These are phyloP conservation scores for Penicillium maclennaniae DNA, from an alignment of 495 filamentous ascomycete species.

Conservation along the genomic window DNA sequence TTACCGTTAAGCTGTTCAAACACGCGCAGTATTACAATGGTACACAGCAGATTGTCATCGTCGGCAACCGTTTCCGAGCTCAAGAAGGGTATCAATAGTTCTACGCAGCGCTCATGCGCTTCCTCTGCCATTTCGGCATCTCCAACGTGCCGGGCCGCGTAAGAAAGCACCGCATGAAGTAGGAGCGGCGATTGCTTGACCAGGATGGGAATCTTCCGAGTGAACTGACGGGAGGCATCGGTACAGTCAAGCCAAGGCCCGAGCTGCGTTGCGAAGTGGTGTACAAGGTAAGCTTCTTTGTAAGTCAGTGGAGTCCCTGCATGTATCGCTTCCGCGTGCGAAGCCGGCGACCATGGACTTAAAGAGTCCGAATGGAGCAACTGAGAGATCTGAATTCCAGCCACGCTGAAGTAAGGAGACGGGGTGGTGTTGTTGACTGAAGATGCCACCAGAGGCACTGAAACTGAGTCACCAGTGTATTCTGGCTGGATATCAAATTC, in stretches of 20 bases:
- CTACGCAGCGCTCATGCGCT: conserved; percentile 11
- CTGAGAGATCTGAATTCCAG: conserved; percentile 3
- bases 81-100: conserved; percentile 11
- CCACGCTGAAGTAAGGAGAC: conserved; percentile 5
- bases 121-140: conserved; percentile 11
- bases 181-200: conserved; percentile 9
- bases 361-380: conserved; percentile 1
- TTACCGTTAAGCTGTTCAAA: conserved; percentile 14
- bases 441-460: conserved; percentile 4
- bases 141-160: conserved; percentile 9
- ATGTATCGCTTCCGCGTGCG: neutral
- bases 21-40: conserved; percentile 13
- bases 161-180: conserved; percentile 11
- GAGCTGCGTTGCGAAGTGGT: conserved; percentile 11
- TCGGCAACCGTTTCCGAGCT: conserved; percentile 7
- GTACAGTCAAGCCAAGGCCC: conserved; percentile 11
- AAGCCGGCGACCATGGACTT: conserved; percentile 9
- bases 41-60: conserved; percentile 10
- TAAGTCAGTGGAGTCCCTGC: conserved; percentile 7
- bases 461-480: conserved; percentile 4
- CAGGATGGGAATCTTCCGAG: conserved; percentile 9
- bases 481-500: neutral
- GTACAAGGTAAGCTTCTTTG: conserved; percentile 10
- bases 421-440: conserved; percentile 5
- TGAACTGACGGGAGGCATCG: conserved; percentile 11